These are phyloP conservation scores for Ceratobasidium sp. DNA, from an alignment of 1,284 basidiomycete genomes.

Conservation along the genomic window DNA sequence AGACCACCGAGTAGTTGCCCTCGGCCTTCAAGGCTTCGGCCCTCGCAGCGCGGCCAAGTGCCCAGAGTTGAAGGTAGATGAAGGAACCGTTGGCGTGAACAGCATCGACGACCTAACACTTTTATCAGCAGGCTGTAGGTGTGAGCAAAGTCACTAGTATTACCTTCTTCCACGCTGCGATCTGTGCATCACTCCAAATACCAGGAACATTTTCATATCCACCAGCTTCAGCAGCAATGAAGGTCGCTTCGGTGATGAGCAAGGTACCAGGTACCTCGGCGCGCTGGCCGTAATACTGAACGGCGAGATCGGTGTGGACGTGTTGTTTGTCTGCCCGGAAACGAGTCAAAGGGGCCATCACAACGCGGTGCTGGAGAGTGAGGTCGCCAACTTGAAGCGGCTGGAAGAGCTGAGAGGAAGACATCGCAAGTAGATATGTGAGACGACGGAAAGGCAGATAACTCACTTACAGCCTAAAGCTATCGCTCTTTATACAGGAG, in stretches of 20 bases:
- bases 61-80: constrained; percentile 61
- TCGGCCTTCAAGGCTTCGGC: constrained; percentile 50
- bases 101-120: constrained; percentile 52
- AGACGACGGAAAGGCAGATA: not conserved
- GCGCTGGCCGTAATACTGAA: constrained; percentile 54
- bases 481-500: too few species aligned
- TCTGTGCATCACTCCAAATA: constrained; percentile 54
- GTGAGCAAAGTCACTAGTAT: not conserved
- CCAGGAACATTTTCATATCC: constrained; percentile 54
- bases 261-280: constrained; percentile 52
- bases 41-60: constrained; percentile 57
- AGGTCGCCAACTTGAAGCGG: constrained; percentile 45
- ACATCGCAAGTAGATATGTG: not conserved
- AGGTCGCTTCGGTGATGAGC: constrained; percentile 57
- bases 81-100: constrained; percentile 59
- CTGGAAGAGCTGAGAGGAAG: constrained; percentile 35
- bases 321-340: constrained; percentile 53
- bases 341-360: constrained; percentile 58
- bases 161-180: constrained; percentile 55
- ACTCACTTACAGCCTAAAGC: too few species aligned
- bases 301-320: constrained; percentile 46
- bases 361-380: constrained; percentile 55
- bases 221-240: constrained; percentile 54
- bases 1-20: constrained; percentile 49
- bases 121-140: not conserved